phyloP scores from a whole-genome alignment of 106 monocot genomes.

The Chionographis japonica region DNA sequence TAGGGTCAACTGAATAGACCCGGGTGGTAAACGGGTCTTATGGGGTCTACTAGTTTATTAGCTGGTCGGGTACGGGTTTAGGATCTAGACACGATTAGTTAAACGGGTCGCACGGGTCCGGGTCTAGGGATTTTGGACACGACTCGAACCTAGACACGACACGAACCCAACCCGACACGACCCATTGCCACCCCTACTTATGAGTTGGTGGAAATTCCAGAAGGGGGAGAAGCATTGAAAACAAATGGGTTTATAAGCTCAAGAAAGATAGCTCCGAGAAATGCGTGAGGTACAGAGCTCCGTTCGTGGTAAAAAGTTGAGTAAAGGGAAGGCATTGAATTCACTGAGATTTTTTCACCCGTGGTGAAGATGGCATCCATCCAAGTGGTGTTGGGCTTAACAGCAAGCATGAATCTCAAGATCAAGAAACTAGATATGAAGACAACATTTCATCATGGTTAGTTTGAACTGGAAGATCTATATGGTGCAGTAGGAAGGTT shows the following conservation, averaged over 20 bases:
- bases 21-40: no score
- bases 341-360: conserved; percentile 11
- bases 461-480: neutral
- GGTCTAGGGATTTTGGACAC: no score
- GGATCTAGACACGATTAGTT: no score
- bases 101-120: no score
- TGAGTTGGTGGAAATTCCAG: neutral
- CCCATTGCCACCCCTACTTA: no score
- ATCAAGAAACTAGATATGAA: neutral
- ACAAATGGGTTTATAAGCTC: conserved; percentile 8
- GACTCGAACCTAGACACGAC: no score
- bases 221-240: neutral
- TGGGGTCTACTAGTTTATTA: no score
- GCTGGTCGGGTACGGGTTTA: no score
- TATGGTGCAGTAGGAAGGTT: neutral
- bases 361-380: conserved; percentile 18
- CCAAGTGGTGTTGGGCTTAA: neutral
- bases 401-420: conserved; percentile 9
- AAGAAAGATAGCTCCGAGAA: neutral
- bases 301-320: conserved; percentile 12
- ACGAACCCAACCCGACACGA: no score
- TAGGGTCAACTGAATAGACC: no score
- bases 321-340: conserved; percentile 8
- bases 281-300: neutral
- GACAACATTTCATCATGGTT: neutral